These are phyloP conservation scores for Neurospora sp. DNA, from an alignment of 495 filamentous ascomycete species.

Conservation along the genomic window DNA sequence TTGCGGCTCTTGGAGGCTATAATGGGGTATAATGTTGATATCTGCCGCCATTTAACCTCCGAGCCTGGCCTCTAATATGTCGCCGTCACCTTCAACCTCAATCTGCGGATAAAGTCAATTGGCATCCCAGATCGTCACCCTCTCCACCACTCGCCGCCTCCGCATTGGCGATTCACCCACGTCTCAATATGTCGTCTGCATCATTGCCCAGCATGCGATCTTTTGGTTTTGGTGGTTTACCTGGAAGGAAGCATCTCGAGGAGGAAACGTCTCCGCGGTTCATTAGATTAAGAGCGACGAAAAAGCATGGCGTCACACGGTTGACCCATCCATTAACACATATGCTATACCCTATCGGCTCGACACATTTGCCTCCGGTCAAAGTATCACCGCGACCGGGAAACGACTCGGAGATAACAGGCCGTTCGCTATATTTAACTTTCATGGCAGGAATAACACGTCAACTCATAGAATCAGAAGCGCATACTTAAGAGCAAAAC, in stretches of 20 bases:
- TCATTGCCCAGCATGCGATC: not conserved
- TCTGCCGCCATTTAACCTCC: not conserved
- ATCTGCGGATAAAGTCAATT: not conserved
- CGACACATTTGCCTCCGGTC: not conserved
- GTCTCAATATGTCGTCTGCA: not conserved
- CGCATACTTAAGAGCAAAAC: not conserved
- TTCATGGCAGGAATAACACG: not conserved
- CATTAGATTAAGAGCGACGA: not conserved
- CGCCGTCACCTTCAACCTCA: not conserved
- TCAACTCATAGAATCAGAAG: not conserved
- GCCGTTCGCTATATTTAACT: not conserved
- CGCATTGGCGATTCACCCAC: not conserved
- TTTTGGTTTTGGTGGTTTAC: not conserved
- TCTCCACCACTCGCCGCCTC: not conserved
- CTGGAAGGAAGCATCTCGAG: not conserved
- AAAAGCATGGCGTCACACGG: not conserved
- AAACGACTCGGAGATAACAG: not conserved
- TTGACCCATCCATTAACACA: not conserved
- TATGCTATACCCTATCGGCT: not conserved
- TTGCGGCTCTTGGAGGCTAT: not conserved
- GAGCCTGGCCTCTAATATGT: not conserved
- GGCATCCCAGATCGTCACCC: not conserved
- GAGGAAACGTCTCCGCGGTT: not conserved
- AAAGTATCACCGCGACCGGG: not conserved
- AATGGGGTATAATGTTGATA: not conserved